Percentiles rank a stretch among this genome's conserved stretches.
These are phyloP conservation scores for Fistulina hepatica DNA, from an alignment of 1,284 basidiomycete species.

Conservation along the genomic window DNA sequence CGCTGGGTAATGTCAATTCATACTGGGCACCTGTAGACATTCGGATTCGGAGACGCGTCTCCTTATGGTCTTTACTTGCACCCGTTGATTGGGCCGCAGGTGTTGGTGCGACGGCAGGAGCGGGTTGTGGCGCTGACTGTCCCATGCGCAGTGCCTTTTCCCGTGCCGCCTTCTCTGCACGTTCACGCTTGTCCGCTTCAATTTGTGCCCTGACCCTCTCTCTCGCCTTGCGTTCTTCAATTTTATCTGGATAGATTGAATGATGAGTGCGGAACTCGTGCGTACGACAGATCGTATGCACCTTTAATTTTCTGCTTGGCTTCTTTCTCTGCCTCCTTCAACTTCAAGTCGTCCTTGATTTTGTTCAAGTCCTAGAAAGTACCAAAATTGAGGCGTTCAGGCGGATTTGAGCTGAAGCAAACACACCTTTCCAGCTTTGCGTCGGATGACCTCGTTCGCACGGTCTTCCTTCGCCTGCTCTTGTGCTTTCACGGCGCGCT, in stretches of 20 bases:
- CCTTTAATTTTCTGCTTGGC: conserved; percentile 70
- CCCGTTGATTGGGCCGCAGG: conserved; percentile 30
- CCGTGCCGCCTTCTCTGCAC: conserved; percentile 77
- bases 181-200: conserved; percentile 81
- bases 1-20: conserved; percentile 70
- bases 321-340: conserved; percentile 74
- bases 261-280: neutral
- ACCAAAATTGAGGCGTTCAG: neutral
- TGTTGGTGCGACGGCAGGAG: conserved; percentile 28
- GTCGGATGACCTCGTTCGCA: conserved; percentile 70
- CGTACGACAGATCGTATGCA: conserved; percentile 21
- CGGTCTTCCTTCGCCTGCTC: conserved; percentile 63
- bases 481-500: conserved; percentile 58
- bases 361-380: conserved; percentile 50
- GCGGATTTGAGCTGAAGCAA: neutral
- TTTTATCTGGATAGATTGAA: conserved; percentile 49
- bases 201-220: conserved; percentile 87
- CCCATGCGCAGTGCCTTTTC: conserved; percentile 87
- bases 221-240: conserved; percentile 74
- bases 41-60: conserved; percentile 79
- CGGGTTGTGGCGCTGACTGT: conserved; percentile 26
- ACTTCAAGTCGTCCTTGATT: conserved; percentile 67
- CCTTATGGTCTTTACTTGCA: conserved; percentile 66
- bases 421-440: conserved; percentile 74
- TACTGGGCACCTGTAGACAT: conserved; percentile 68